Base-by-base conservation (phyloP, 306 rosid genomes). In the Cucumis hystrix region DNA sequence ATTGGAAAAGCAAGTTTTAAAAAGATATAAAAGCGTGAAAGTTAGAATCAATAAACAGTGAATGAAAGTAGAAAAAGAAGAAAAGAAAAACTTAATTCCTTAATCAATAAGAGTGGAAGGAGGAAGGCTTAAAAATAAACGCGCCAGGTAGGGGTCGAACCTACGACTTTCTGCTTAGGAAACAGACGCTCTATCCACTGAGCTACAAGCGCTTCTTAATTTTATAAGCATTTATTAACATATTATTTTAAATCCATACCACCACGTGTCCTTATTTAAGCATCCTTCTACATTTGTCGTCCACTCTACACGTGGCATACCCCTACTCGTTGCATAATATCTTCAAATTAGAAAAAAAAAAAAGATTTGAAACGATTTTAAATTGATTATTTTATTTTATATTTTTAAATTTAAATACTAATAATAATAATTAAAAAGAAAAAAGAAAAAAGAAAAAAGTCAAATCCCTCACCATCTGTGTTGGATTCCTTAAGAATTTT, bases 141-240 rank as follows among this genome's bases (percentile, higher is more conserved):
- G 52, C 73, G 52, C 73, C 73, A 66, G 52, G 52, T 66, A 66
- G 73, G 73, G 73, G 17, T 66, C 90, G 86, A 87, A 86, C 87
- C 87, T 86, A 84, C 84, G 91, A 87, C 86, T 83, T 89, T 89
- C 88, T 86, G 55, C 85, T 88, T 90, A 85, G 89, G 96, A 88
- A 90, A 88, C 85, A 86, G 92, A 88, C 86, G 85, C 87, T 88
- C 92, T 85, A 88, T 88, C 89, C 89, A 88, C 91, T 86, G 87
- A 87, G 90, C 89, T 85, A 87, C 89, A 86, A 86, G 90, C 88
- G 87, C 91, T 8, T 12, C 4, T 5, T 5, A 7, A 0, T 39
- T 3, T 3, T 5, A 4, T 0, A 5, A 7, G 8, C 37, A 33
- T 33, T 5, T 33, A 33, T 39, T 39, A 6, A 39, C 0, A 6